Evolutionary conservation across 176 grass and related monocot species (phyloP).

Genomic region (Phoenix dactylifera): DNA sequence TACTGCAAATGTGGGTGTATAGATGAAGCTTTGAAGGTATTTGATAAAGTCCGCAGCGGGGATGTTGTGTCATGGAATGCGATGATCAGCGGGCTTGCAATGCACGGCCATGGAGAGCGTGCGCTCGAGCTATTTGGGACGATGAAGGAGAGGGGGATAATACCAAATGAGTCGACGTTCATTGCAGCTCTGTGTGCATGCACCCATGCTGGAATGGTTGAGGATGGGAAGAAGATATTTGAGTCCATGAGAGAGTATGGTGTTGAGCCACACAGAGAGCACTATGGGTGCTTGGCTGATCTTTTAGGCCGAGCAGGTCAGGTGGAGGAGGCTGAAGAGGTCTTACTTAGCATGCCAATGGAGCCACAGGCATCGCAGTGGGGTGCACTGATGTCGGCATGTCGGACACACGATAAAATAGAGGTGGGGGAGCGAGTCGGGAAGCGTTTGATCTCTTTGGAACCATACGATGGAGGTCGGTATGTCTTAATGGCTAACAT

Average conservation of each 20-base stretch:
- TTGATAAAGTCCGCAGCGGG: conserved; percentile 9
- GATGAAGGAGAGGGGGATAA: conserved; percentile 30
- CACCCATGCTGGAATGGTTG: conserved; percentile 39
- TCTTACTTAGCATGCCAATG: conserved; percentile 60
- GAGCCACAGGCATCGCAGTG: conserved; percentile 55
- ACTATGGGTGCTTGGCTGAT: conserved; percentile 55
- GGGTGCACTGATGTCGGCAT: conserved; percentile 60
- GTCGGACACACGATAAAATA: conserved; percentile 31
- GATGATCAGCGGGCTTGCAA: conserved; percentile 49
- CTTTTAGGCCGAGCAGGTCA: conserved; percentile 39
- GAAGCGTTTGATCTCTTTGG: conserved; percentile 47
- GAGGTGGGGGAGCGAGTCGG: conserved; percentile 40
- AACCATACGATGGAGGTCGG: conserved; percentile 46
- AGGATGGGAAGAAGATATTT: conserved; percentile 43
- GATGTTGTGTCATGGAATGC: conserved; percentile 62
- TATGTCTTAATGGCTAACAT: conserved; percentile 54
- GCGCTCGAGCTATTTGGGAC: conserved; percentile 31
- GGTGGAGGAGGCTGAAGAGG: conserved; percentile 34
- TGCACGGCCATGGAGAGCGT: conserved; percentile 30
- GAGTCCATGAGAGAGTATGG: conserved; percentile 30
- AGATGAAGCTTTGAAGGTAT: conserved; percentile 37
- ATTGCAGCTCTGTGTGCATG: conserved; percentile 44
- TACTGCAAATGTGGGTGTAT: conserved; percentile 58
- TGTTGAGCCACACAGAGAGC: conserved; percentile 45
- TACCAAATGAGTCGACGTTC: conserved; percentile 39